Base-by-base conservation (phyloP, 345 rosid genomes). In the Abelmoschus esculentus region DNA sequence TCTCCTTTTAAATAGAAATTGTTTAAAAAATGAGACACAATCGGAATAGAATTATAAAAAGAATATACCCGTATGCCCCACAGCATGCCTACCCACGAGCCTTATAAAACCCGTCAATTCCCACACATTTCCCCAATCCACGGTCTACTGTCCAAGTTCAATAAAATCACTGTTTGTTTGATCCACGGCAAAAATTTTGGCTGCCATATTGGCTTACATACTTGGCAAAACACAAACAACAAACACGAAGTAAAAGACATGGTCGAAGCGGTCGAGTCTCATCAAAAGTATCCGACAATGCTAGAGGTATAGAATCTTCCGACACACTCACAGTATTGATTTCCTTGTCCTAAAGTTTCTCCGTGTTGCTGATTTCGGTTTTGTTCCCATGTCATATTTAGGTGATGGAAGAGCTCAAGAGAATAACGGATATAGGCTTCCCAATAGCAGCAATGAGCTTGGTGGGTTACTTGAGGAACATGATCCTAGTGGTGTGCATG, bases 371-470 rank as follows among this genome's bases (percentile, higher is more conserved):
- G 34, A 44, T 17, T 63, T 42, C 17, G 1, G 28, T 10, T 64
- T 42, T 22, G 52, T 22, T 61, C 42, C 44, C 36, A 22, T 42
- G 55, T 46, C 34, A 3, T 7, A 6, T 44, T 22, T 26, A 90
- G 98, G 91, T 84, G 66, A 68, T 83, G 70, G 90, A 90, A 60
- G 97, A 93, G 26, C 72, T 93, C 50, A 90, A 83, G 80, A 83
- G 70, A 74, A 79, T 83, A 67, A 72, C 83, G 44, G 80, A 81
- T 77, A 90, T 90, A 74, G 86, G 90, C 70, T 82, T 87, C 50
- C 98, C 98, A 5, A 77, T 86, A 72, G 83, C 84, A 12, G 89
- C 92, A 61, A 86, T 89, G 82, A 82, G 96, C 84, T 22, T 91
- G 77, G 75, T 86, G 66, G 78, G 82, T 69, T 93, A 93, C 73